Evolutionary conservation across 371 early-diverging fungal genomes (phyloP), one percentile per base, ranked within the genome.

Genomic region (Mortierella sp.): DNA sequence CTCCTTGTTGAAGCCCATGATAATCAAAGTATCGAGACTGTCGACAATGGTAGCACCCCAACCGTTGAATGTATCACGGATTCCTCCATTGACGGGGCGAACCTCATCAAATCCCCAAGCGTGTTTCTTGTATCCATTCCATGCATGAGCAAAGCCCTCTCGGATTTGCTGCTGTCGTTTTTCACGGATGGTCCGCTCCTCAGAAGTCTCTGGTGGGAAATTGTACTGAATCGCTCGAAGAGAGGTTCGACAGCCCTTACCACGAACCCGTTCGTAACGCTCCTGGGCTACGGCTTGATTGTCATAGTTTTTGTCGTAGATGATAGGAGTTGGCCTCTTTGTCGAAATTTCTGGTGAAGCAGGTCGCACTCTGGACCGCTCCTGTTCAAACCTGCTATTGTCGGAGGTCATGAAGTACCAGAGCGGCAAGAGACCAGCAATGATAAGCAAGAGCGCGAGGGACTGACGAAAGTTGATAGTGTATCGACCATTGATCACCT

Each of bases 31-130:
- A 66, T 94, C 94, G 19, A 97, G 84, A 18, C 93, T 72, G 73
- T 97, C 97, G 21, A 97, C 83, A 73, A 95, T 81, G 0, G 94
- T 95, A 7, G 86, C 87, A 70, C 91, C 89, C 75, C 92, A 90
- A 16, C 64, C 76, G 43, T 93, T 94, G 83, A 92, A 94, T 0
- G 90, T 90, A 72, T 94, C 88, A 14, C 74, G 70, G 28, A 66
- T 57, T 15, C 45, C 61, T 57, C 86, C 85, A 1, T 70, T 61
- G 18, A 89, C 46, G 12, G 91, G 91, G 5, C 52, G 59, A n/a
- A 90, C 64, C 70, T 90, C 91, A 57, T 89, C 90, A 46, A 84
- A 84, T 1, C 87, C 87, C 70, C 85, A 79, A 2, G 89, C 89
- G 52, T 88, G 84, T 18, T 79, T 73, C 29, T 72, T 83, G 72